A percentile compares a stretch with the other conserved stretches of the same genome.
phyloP scores from a whole-genome alignment of 2,329 filamentous ascomycete species.

The Canariomyces notabilis region DNA sequence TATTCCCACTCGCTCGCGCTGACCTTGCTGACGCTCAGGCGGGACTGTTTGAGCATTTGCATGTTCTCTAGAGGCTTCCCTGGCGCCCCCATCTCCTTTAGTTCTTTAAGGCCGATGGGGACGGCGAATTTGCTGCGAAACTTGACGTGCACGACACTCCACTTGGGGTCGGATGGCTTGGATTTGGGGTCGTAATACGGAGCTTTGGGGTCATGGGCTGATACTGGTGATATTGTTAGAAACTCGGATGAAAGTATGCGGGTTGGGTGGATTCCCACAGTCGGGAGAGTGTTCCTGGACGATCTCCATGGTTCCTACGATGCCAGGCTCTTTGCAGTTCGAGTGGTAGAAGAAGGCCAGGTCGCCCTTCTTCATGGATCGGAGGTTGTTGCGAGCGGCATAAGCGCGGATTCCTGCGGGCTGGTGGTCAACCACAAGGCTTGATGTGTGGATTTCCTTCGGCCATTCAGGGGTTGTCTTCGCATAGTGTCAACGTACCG shows the following conservation, averaged over 20 bases:
- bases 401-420: slow-evolving; percentile 45
- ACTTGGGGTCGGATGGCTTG: slow-evolving; percentile 64
- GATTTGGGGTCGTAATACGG: slow-evolving; percentile 83
- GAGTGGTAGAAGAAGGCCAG: slow-evolving; percentile 97
- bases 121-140: slow-evolving; percentile 78
- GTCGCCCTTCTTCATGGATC: slow-evolving; percentile 86
- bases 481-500: slow-evolving; percentile 44
- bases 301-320: slow-evolving; percentile 85
- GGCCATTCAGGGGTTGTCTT: not conserved
- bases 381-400: slow-evolving; percentile 79
- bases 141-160: slow-evolving; percentile 84
- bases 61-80: slow-evolving; percentile 63
- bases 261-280: slow-evolving; percentile 40
- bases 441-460: not conserved
- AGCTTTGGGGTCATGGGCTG: slow-evolving; percentile 64
- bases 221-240: slow-evolving; percentile 40
- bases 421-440: not conserved
- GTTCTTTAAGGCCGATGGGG: slow-evolving; percentile 64
- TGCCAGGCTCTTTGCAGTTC: slow-evolving; percentile 83
- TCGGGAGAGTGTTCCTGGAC: slow-evolving; percentile 80
- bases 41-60: slow-evolving; percentile 76
- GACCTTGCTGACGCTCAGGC: slow-evolving; percentile 75
- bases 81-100: slow-evolving; percentile 57
- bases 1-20: slow-evolving; percentile 60
- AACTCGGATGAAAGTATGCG: slow-evolving; percentile 1